Percentiles rank a stretch among this genome's conserved stretches.
Evolutionary conservation across 352 stramenopile genomes (phyloP).

Genomic region (Globisporangium paroecandrum): DNA sequence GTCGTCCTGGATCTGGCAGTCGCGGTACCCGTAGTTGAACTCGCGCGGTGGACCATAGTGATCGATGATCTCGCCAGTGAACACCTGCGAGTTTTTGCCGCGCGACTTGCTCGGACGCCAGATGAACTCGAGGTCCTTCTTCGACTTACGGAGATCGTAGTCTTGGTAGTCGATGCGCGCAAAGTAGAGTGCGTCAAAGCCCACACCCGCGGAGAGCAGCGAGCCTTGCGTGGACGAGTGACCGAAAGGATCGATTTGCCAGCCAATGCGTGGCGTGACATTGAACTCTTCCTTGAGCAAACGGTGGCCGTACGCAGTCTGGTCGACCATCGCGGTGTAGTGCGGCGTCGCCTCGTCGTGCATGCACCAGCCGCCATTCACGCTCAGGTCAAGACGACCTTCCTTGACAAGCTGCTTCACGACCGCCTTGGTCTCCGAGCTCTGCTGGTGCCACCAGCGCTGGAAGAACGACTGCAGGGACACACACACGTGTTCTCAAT

Average conservation of each 20-base stretch:
- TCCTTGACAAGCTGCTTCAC: constrained; percentile 89
- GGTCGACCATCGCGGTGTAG: constrained; percentile 98
- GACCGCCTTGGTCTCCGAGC: constrained; percentile 53
- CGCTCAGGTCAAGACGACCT: constrained; percentile 89
- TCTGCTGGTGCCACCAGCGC: constrained; percentile 94
- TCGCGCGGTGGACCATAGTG: constrained; percentile 71
- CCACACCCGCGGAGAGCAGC: constrained; percentile 87
- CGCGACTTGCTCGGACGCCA: constrained; percentile 91
- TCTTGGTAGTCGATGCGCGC: constrained; percentile 98
- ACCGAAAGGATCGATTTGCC: constrained; percentile 98
- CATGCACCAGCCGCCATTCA: constrained; percentile 98
- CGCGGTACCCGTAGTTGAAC: constrained; percentile 66
- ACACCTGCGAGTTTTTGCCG: constrained; percentile 77
- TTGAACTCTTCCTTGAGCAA: constrained; percentile 95
- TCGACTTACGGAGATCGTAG: constrained; percentile 82
- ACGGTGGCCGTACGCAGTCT: constrained; percentile 95
- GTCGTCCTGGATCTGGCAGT: constrained; percentile 87
- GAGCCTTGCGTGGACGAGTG: constrained; percentile 91
- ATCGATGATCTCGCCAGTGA: constrained; percentile 87
- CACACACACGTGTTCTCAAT: background rate
- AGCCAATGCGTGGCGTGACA: constrained; percentile 92
- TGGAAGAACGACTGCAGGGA: constrained; percentile 89
- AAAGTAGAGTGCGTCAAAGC: constrained; percentile 97
- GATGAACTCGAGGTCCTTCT: constrained; percentile 93
- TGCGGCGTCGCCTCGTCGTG: constrained; percentile 97